Base-by-base conservation (phyloP, 805 yeast genomes). In the Kluyveromyces nonfermentans region DNA sequence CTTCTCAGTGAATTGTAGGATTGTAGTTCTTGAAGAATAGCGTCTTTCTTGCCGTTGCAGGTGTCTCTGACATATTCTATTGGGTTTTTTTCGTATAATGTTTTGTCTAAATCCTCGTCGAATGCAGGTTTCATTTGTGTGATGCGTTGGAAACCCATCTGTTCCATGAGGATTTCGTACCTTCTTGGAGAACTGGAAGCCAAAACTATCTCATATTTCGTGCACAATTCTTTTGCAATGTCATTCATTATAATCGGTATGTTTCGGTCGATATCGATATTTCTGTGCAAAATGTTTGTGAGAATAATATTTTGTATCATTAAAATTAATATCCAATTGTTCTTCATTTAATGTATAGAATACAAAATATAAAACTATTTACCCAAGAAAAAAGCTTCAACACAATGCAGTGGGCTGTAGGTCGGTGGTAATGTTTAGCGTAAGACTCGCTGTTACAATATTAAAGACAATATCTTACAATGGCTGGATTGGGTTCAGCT, bases 161-260 rank as follows among this genome's bases (percentile, higher is more conserved):
- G 50, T 51, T 82, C 77, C 5, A 61, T 55, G 22, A 93, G 55
- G n/a, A 93, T 82, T 44, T 85, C 85, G 43, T 68, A 63, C 45
- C 98, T 67, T 47, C 96, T 71, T 2, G 94, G 90, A 0, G 97
- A 89, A 1, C 84, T 74, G 2, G 96, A 86, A 0, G 95, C 96
- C 6, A 90, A 70, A 5, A 86, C 67, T 20, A 89, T 65, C 4
- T 60, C 55, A 32, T 46, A 53, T 17, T 45, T 38, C 10, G 43
- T 40, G n/a, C 35, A 35, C 16, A 45, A 38, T 28, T 21, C 25
- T 25, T 36, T 15, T 5, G 43, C 34, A 16, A 42, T 35, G 28
- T 43, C 14, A 39, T 48, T 21, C 46, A 41, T 43, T 6, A 5
- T 38, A 4, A 25, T 25, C 7, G 30, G 12, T 2, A 10, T 25